phyloP scores from a whole-genome alignment of 192 early-diverging fungal genomes.

The Coemansia sp. region DNA sequence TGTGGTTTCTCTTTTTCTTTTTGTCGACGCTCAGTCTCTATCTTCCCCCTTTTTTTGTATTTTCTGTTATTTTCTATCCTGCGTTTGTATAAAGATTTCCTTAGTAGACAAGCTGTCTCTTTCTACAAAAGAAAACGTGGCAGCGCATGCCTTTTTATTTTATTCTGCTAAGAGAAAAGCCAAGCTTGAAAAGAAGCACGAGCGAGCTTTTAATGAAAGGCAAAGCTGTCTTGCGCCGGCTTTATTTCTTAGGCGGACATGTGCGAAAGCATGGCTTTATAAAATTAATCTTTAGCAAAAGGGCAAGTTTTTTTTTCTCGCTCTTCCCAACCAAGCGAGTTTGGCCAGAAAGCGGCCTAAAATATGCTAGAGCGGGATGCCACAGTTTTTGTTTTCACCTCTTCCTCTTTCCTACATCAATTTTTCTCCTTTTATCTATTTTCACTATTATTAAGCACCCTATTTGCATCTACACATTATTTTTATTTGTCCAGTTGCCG shows the following conservation, averaged over 20 bases:
- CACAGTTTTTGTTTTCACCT: background rate
- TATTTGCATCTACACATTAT: background rate
- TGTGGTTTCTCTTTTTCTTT: no score
- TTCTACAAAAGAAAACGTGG: background rate
- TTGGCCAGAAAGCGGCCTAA: background rate
- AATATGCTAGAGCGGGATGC: no score
- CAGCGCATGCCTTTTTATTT: no score
- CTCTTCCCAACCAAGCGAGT: background rate
- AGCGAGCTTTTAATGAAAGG: background rate
- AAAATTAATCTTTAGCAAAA: background rate
- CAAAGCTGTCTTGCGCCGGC: no score
- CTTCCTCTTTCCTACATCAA: background rate
- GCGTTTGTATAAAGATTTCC: background rate
- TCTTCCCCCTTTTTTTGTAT: background rate
- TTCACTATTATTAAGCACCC: background rate
- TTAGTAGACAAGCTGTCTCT: background rate
- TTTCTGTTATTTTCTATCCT: constrained; percentile 7
- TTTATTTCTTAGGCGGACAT: no score
- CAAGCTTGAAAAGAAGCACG: background rate
- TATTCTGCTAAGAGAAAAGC: background rate
- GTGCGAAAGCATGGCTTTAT: no score
- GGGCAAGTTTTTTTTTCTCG: background rate
- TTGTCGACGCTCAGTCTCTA: no score
- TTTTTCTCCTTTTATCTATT: background rate
- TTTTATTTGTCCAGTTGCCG: background rate